Evolutionary conservation across 179 eudicot genomes (phyloP), one percentile per base, ranked within the genome.

Genomic region (Beta lomatogona): DNA sequence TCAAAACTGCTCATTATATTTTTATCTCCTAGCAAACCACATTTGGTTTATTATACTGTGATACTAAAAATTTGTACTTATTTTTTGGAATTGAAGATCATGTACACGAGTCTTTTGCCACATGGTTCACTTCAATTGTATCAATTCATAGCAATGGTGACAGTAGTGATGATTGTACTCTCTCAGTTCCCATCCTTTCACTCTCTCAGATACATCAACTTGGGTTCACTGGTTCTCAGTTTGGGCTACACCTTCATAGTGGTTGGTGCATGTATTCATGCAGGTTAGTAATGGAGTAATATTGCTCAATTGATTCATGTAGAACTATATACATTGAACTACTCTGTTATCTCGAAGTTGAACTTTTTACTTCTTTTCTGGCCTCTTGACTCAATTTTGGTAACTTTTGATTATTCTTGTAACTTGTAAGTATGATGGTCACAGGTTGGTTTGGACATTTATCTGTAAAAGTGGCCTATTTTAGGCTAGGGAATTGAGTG

Each of bases 181-280:
- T 66, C 89, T 5, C 90, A 88, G 68, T 52, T 86, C 9, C 90
- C 90, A 16, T 66, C 85, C 71, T 88, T 88, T 79, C 90, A 88
- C 71, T 87, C 90, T 22, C 90, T 88, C 77, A 76, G 90, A 66
- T 81, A 88, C 59, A 73, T 88, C 73, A 88, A 84, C 84, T 63
- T 88, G 82, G 83, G 63, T 28, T 88, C 90, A 1, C 84, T 88
- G 46, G 60, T 88, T 13, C 85, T 88, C 73, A 82, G 89, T 73
- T 88, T 96, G 83, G 98, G 90, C 85, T 96, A 96, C 87, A 93
- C 92, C 45, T 87, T 87, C 86, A 82, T 96, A 45, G 93, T 83
- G 14, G 86, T 83, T 8, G 86, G 71, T 18, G 86, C 89, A 9
- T 88, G 89, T 72, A 78, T 84, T 45, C n/a, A 78, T 71, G 86